phyloP scores from a whole-genome alignment of 2,329 filamentous ascomycete genomes.

The Tothia fuscella region DNA sequence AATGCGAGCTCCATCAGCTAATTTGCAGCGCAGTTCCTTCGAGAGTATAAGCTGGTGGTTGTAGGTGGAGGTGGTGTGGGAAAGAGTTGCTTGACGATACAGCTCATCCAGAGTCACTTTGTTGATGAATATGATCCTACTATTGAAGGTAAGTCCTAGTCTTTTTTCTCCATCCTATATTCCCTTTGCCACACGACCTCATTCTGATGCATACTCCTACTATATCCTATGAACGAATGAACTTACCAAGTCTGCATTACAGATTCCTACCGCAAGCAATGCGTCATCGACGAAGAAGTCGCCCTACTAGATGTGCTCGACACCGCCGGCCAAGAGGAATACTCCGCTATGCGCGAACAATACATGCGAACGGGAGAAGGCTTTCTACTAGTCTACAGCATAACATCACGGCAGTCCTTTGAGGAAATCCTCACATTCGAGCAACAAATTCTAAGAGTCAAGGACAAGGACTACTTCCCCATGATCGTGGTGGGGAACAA shows the following conservation, averaged over 20 bases:
- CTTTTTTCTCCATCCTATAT: constrained; percentile 7
- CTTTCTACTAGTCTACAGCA: constrained; percentile 95
- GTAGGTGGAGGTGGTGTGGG: constrained; percentile 96
- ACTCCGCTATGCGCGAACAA: constrained; percentile 98
- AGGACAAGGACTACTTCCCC: constrained; percentile 99
- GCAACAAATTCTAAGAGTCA: constrained; percentile 95
- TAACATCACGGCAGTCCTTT: constrained; percentile 92
- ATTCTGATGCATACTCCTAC: too few relatives aligned
- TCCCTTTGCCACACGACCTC: too few relatives aligned
- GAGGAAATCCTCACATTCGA: constrained; percentile 98
- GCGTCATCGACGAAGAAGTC: constrained; percentile 95
- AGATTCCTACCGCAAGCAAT: constrained; percentile 99
- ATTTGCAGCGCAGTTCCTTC: constrained; percentile 30
- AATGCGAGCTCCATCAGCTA: too few relatives aligned
- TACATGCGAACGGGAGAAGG: constrained; percentile 99
- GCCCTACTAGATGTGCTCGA: constrained; percentile 95
- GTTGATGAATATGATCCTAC: constrained; percentile 99
- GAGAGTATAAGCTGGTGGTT: constrained; percentile 58
- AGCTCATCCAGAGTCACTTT: constrained; percentile 73
- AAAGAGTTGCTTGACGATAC: constrained; percentile 98
- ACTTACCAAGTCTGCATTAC: constrained; percentile 12
- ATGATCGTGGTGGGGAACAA: constrained; percentile 99
- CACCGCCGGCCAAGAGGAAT: constrained; percentile 97
- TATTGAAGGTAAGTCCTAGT: constrained; percentile 67
- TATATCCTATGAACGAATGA: too few relatives aligned